phyloP scores from a whole-genome alignment of 2,329 filamentous ascomycete species.

The Phialophora chinensis region DNA sequence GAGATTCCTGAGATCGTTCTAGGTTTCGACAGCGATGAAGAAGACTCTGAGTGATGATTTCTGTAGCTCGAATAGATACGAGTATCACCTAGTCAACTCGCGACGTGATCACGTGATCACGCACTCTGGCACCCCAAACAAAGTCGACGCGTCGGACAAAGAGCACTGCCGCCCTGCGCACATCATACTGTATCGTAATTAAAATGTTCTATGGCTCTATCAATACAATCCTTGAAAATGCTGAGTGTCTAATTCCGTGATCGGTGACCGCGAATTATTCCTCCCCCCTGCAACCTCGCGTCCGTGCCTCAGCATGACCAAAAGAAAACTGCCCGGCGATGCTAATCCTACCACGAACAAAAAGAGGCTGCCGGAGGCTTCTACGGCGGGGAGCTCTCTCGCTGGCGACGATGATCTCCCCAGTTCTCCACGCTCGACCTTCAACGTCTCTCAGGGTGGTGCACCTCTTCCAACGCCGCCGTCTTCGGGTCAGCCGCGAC shows the following conservation, averaged over 20 bases:
- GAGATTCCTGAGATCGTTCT: conserved; percentile 57
- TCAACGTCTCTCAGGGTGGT: conserved; percentile 20
- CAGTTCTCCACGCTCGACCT: conserved; percentile 14
- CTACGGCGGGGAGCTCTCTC: conserved; percentile 20
- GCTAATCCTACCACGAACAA: conserved; percentile 13
- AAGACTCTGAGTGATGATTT: conserved; percentile 43
- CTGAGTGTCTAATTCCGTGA: neutral
- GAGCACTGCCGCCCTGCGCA: neutral
- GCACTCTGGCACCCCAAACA: neutral
- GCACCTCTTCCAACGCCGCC: conserved; percentile 33
- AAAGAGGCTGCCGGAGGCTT: conserved; percentile 12
- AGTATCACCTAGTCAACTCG: neutral
- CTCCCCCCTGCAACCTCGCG: neutral
- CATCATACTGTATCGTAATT: neutral
- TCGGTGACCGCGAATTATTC: neutral
- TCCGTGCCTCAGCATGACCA: neutral
- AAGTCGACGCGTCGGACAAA: neutral
- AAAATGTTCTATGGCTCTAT: neutral
- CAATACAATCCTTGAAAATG: neutral
- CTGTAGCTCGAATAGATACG: neutral
- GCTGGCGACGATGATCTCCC: conserved; percentile 28
- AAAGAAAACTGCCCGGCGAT: conserved; percentile 4
- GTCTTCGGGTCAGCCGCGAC: conserved; percentile 30
- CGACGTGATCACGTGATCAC: neutral
- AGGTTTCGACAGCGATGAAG: conserved; percentile 55